These are phyloP conservation scores for Lipomyces starkeyi DNA, from an alignment of 805 yeast species.

Conservation along the genomic window DNA sequence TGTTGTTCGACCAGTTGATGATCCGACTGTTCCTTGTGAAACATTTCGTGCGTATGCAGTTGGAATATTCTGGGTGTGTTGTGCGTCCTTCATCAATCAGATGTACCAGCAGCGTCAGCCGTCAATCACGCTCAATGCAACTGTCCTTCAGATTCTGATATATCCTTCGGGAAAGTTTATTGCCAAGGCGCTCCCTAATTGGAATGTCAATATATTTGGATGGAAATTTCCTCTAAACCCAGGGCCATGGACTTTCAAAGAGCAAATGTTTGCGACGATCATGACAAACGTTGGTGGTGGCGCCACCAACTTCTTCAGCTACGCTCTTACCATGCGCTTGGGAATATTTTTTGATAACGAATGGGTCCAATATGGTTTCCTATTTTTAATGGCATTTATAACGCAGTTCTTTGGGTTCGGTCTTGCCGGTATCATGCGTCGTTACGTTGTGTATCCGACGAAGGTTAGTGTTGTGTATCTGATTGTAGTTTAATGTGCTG, in stretches of 20 bases:
- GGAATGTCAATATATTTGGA: constrained; percentile 57
- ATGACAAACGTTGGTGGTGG: constrained; percentile 38
- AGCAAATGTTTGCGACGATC: constrained; percentile 66
- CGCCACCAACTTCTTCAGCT: constrained; percentile 51
- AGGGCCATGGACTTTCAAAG: constrained; percentile 69
- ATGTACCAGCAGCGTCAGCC: constrained; percentile 66
- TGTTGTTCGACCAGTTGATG: constrained; percentile 48
- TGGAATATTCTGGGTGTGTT: constrained; percentile 57
- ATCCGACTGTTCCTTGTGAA: constrained; percentile 53
- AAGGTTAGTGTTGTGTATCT: constrained; percentile 39
- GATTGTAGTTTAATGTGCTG: too few species aligned
- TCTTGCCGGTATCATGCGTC: constrained; percentile 65
- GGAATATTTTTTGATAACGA: constrained; percentile 18
- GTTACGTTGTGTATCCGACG: constrained; percentile 66
- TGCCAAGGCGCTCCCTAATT: constrained; percentile 54
- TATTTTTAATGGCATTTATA: constrained; percentile 18
- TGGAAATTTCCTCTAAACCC: constrained; percentile 57
- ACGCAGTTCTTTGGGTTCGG: constrained; percentile 71
- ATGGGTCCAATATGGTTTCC: constrained; percentile 24
- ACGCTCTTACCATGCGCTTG: constrained; percentile 47
- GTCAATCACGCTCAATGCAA: constrained; percentile 54
- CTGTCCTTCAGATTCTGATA: constrained; percentile 63
- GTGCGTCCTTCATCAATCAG: constrained; percentile 63
- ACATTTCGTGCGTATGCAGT: constrained; percentile 60
- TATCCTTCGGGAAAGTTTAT: constrained; percentile 62